These are phyloP conservation scores for Monilinia fructigena DNA, from an alignment of 2,329 filamentous ascomycete species.

Conservation along the genomic window DNA sequence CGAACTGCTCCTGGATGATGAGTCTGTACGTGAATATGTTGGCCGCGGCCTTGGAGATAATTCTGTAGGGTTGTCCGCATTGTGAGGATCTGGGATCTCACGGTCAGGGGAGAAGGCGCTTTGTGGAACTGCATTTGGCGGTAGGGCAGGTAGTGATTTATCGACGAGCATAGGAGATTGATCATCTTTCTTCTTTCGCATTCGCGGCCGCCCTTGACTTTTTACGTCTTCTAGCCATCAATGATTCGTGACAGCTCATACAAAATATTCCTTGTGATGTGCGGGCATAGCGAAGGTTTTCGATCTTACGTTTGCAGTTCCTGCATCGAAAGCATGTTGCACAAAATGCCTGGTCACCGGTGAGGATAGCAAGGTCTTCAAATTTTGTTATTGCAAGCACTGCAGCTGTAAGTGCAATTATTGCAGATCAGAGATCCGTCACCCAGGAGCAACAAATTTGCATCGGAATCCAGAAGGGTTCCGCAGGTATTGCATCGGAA, in stretches of 20 bases:
- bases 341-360: constrained; percentile 96
- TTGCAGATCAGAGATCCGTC: constrained; percentile 98
- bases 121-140: constrained; percentile 67
- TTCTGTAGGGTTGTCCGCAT: constrained; percentile 68
- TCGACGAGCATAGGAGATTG: constrained; percentile 70
- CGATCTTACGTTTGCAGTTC: constrained; percentile 98
- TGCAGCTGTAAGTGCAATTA: constrained; percentile 99
- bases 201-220: constrained; percentile 68
- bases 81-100: constrained; percentile 57
- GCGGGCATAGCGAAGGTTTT: constrained; percentile 94
- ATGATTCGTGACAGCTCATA: constrained; percentile 96
- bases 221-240: constrained; percentile 91
- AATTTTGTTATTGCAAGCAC: constrained; percentile 94
- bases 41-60: constrained; percentile 62
- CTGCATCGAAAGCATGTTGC: constrained; percentile 95
- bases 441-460: constrained; percentile 92
- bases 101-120: constrained; percentile 58
- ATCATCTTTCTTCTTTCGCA: constrained; percentile 65
- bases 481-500: constrained; percentile 96
- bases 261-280: constrained; percentile 99
- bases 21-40: constrained; percentile 52
- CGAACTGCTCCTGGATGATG: constrained; percentile 55
- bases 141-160: constrained; percentile 89
- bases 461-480: constrained; percentile 95
- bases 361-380: constrained; percentile 94